phyloP scores from a whole-genome alignment of 345 rosid genomes.

The Lepidium didymum region DNA sequence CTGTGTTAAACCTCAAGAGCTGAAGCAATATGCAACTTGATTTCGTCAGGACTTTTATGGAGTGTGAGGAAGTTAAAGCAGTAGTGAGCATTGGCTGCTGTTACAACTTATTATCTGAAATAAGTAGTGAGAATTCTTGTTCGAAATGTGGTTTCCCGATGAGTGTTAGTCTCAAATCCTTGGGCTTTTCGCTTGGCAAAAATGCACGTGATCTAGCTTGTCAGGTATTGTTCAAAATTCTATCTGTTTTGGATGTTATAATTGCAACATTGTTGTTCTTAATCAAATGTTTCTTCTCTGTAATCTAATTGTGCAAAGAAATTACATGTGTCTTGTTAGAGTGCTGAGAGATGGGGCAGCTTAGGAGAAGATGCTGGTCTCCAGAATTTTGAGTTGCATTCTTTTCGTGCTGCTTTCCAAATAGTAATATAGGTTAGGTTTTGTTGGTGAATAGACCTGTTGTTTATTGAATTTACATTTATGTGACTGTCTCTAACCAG shows the following conservation, averaged over 20 bases:
- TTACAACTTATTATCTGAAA: conserved; percentile 85
- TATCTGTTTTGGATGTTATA: not conserved
- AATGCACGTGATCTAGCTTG: conserved; percentile 82
- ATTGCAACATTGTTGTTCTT: not conserved
- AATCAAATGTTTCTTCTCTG: not conserved
- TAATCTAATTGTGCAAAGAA: not conserved
- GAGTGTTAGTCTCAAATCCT: conserved; percentile 63
- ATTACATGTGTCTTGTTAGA: conserved; percentile 33
- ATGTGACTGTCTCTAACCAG: not conserved
- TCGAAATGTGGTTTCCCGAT: conserved; percentile 62
- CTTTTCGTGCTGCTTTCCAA: conserved; percentile 91
- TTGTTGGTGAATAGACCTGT: not conserved
- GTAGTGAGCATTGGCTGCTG: conserved; percentile 93
- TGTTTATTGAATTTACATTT: not conserved
- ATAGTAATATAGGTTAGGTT: conserved; percentile 42
- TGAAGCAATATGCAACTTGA: conserved; percentile 16
- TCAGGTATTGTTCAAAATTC: conserved; percentile 48
- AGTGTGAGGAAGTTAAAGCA: conserved; percentile 65
- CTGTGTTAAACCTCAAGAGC: not conserved
- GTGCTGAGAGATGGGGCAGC: conserved; percentile 89
- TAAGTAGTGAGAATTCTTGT: conserved; percentile 25
- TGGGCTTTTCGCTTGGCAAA: conserved; percentile 52
- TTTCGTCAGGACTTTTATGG: conserved; percentile 56
- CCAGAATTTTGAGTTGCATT: conserved; percentile 83
- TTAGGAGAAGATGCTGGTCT: conserved; percentile 64